Percentiles rank a stretch among this genome's conserved stretches.
Conservation (phyloP, 495 filamentous ascomycete genomes). For the Trichocladium antarcticum region DNA sequence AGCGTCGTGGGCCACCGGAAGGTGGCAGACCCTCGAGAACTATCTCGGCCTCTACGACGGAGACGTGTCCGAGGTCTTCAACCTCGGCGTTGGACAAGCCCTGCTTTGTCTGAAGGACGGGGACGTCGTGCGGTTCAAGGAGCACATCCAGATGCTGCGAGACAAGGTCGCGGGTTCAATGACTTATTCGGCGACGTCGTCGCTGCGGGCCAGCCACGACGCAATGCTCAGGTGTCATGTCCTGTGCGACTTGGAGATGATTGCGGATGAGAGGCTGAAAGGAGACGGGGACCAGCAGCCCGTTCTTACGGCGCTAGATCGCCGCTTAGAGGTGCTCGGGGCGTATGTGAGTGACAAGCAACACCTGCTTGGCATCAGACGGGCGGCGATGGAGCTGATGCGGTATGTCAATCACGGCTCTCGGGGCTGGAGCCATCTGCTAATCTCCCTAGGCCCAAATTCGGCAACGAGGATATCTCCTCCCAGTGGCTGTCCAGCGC, state of each 20-base stretch:
- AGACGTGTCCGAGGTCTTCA: slow-evolving; percentile 59
- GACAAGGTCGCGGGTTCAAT: slow-evolving; percentile 61
- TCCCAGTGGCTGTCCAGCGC: slow-evolving; percentile 79
- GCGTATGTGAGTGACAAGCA: slow-evolving; percentile 85
- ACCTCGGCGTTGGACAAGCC: slow-evolving; percentile 64
- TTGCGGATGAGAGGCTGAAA: slow-evolving; percentile 43
- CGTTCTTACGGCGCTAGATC: slow-evolving; percentile 51
- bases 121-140: slow-evolving; percentile 43
- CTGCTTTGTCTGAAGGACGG: slow-evolving; percentile 53
- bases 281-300: slow-evolving; percentile 29
- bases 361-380: slow-evolving; percentile 76
- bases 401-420: slow-evolving; percentile 33
- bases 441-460: slow-evolving; percentile 34
- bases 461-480: slow-evolving; percentile 58
- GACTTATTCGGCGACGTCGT: slow-evolving; percentile 60
- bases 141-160: slow-evolving; percentile 51
- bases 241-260: slow-evolving; percentile 74
- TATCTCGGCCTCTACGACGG: slow-evolving; percentile 47
- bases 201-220: slow-evolving; percentile 71
- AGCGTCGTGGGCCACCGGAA: slow-evolving; percentile 77
- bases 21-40: slow-evolving; percentile 63
- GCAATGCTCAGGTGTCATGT: slow-evolving; percentile 74
- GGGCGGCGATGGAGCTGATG: slow-evolving; percentile 72
- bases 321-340: slow-evolving; percentile 72
- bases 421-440: slow-evolving; percentile 9